Percentiles rank a stretch among this genome's conserved stretches.
Evolutionary conservation across 2,329 filamentous ascomycete genomes (phyloP).

Genomic region (Colletotrichum nymphaeae): DNA sequence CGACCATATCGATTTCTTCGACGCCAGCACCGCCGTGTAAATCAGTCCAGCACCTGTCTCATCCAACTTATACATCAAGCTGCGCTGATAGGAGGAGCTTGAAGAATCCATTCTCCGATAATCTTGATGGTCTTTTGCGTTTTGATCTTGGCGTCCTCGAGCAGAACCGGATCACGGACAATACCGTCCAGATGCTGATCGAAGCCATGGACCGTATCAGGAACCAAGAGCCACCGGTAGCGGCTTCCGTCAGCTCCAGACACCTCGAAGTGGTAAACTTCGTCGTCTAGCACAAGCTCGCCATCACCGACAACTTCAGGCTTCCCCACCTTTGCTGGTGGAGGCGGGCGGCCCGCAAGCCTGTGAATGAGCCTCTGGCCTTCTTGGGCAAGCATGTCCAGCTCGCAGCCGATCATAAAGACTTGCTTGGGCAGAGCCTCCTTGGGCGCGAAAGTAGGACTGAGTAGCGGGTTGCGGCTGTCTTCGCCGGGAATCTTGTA

Average conservation of each 20-base stretch:
- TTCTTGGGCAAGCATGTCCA: conserved; percentile 53
- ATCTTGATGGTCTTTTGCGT: conserved; percentile 40
- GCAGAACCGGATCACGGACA: conserved; percentile 36
- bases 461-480: conserved; percentile 46
- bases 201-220: conserved; percentile 45
- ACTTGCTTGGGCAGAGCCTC: conserved; percentile 48
- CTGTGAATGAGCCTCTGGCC: conserved; percentile 50
- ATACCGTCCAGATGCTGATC: conserved; percentile 40
- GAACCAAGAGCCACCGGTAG: conserved; percentile 46
- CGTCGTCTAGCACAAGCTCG: conserved; percentile 41
- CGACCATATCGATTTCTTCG: neutral
- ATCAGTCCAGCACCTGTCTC: neutral
- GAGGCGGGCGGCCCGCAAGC: conserved; percentile 46
- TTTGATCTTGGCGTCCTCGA: conserved; percentile 42
- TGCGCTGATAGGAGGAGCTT: conserved; percentile 15
- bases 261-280: conserved; percentile 43
- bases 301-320: conserved; percentile 38
- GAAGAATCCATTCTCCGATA: conserved; percentile 43
- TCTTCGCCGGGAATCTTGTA: conserved; percentile 45
- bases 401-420: conserved; percentile 51
- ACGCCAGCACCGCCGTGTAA: no score
- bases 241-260: conserved; percentile 34
- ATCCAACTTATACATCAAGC: neutral
- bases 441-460: conserved; percentile 46
- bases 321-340: conserved; percentile 44